A percentile compares a stretch with the other conserved stretches of the same genome.
These are phyloP conservation scores for Tetrahymena malaccensis DNA, from an alignment of 73 alveolate species.

Conservation along the genomic window DNA sequence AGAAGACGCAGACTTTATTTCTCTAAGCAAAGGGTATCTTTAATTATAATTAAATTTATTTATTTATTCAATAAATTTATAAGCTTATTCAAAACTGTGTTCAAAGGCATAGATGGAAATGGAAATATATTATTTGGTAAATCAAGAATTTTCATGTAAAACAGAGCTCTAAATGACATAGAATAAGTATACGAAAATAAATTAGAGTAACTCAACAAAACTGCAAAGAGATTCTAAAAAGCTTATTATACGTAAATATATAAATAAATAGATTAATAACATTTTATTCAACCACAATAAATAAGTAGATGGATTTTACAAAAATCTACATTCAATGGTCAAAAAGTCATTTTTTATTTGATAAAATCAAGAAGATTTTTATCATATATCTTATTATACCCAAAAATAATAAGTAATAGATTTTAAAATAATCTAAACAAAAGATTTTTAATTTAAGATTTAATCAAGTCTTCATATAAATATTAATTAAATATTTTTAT, in stretches of 20 bases:
- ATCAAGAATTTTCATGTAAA: not conserved
- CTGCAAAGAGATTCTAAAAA: not conserved
- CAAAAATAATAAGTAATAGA: too few species aligned
- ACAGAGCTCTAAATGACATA: not conserved
- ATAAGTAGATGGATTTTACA: too few species aligned
- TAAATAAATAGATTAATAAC: too few species aligned
- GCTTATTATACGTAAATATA: not conserved
- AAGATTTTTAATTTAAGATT: too few species aligned
- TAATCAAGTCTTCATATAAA: too few species aligned
- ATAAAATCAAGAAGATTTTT: too few species aligned
- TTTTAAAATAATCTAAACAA: too few species aligned
- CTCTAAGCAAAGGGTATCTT: not conserved
- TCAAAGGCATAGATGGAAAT: not conserved
- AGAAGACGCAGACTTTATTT: not conserved
- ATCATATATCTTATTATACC: too few species aligned
- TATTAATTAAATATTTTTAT: too few species aligned
- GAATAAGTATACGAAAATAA: not conserved
- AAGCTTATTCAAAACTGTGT: not conserved
- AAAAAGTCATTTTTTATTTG: too few species aligned
- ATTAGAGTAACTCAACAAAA: not conserved
- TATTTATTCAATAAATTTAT: not conserved
- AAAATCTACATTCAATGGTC: too few species aligned
- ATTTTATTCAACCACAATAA: not conserved
- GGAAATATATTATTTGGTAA: not conserved
- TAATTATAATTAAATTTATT: not conserved